Conservation (phyloP, 345 rosid species). For the Citrus sp. region DNA sequence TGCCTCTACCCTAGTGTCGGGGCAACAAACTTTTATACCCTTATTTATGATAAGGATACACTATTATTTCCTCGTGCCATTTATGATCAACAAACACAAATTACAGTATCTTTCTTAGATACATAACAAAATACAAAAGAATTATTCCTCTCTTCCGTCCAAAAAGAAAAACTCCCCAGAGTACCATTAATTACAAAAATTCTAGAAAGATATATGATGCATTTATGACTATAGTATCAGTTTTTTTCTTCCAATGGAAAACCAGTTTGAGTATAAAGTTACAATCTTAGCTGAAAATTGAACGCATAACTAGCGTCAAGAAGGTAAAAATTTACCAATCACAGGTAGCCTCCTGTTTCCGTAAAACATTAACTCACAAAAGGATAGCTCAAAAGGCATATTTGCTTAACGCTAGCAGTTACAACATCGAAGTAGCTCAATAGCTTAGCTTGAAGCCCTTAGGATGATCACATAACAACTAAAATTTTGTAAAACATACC, state of each 20-base stretch:
- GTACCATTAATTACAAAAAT: background rate
- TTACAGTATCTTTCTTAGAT: background rate
- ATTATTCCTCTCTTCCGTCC: background rate
- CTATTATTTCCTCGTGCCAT: background rate
- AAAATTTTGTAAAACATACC: background rate
- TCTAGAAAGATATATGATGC: background rate
- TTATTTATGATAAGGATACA: background rate
- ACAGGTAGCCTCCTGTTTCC: background rate
- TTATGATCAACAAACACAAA: background rate
- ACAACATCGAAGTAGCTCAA: background rate
- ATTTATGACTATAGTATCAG: background rate
- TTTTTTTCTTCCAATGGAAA: background rate
- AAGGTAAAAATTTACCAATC: background rate
- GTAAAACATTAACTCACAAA: background rate
- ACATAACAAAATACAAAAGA: background rate
- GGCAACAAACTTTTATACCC: background rate
- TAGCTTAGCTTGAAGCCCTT: conserved; percentile 5
- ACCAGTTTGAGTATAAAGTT: background rate
- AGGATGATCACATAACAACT: background rate
- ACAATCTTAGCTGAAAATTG: background rate
- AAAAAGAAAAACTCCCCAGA: background rate
- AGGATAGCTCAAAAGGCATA: background rate
- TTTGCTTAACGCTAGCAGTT: background rate
- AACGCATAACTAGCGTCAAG: background rate
- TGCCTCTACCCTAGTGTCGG: background rate